Percentiles rank a stretch among this genome's conserved stretches.
Conservation (phyloP, 257 asterid species). For the Rubia yunnanensis region DNA sequence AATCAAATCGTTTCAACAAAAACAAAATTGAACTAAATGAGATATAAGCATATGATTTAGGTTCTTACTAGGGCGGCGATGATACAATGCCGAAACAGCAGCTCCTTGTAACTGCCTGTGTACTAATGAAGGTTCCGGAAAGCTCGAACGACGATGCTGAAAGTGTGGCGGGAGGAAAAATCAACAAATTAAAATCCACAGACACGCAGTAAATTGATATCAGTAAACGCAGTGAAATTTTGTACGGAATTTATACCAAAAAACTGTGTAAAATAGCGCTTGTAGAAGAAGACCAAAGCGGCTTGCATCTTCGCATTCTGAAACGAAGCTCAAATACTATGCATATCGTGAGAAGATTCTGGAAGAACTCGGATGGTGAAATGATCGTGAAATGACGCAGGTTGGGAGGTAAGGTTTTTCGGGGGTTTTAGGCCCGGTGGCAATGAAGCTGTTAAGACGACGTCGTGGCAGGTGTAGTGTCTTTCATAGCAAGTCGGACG, state of each 20-base stretch:
- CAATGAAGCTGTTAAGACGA: background rate
- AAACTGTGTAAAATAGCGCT: slow-evolving; percentile 26
- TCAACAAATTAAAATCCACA: background rate
- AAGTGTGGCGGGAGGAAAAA: background rate
- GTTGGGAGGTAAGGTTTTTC: background rate
- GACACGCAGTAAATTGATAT: background rate
- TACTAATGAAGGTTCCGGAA: slow-evolving; percentile 20
- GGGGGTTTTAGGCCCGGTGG: background rate
- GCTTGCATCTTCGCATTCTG: slow-evolving; percentile 28
- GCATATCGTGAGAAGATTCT: background rate
- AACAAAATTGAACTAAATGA: background rate
- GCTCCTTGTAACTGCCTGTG: slow-evolving; percentile 23
- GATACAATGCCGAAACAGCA: slow-evolving; percentile 26
- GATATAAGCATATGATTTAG: background rate
- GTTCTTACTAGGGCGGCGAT: slow-evolving; percentile 39
- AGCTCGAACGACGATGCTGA: slow-evolving; percentile 26
- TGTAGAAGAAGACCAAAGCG: slow-evolving; percentile 29
- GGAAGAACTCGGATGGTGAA: background rate
- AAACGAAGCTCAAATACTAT: background rate
- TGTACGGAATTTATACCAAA: slow-evolving; percentile 30
- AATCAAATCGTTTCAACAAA: background rate
- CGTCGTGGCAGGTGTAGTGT: background rate
- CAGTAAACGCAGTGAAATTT: background rate
- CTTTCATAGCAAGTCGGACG: background rate
- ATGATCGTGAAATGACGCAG: background rate